These are phyloP conservation scores for Prunus mongolica DNA, from an alignment of 306 rosid genomes.

Conservation along the genomic window DNA sequence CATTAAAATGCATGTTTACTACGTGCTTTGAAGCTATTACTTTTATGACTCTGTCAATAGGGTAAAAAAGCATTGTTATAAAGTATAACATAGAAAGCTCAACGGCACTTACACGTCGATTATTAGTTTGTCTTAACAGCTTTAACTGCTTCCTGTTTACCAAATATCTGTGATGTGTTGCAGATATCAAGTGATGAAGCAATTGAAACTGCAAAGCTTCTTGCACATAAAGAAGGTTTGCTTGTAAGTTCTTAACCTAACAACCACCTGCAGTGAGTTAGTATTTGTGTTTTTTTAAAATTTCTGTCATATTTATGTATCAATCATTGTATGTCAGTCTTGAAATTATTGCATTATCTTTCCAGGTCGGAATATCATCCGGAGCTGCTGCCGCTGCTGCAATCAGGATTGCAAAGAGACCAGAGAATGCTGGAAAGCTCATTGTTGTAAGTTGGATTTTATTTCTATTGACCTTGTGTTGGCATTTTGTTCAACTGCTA, in stretches of 20 bases:
- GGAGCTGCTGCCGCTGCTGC: constrained; percentile 82
- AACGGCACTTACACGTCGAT: background rate
- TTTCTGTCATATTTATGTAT: background rate
- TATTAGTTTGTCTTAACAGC: background rate
- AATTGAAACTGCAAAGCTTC: constrained; percentile 68
- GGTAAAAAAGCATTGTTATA: too few relatives aligned
- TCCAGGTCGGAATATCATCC: constrained; percentile 73
- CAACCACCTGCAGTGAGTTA: background rate
- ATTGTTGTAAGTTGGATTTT: constrained; percentile 55
- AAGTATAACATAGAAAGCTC: too few relatives aligned
- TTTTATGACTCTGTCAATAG: too few relatives aligned
- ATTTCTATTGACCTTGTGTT: background rate
- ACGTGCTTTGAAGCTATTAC: too few relatives aligned
- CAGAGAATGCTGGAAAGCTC: constrained; percentile 72
- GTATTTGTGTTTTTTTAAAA: background rate
- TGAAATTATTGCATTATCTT: constrained; percentile 11
- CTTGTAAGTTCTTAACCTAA: constrained; percentile 54
- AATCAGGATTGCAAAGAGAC: constrained; percentile 56
- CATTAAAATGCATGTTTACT: too few relatives aligned
- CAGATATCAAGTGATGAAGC: constrained; percentile 74
- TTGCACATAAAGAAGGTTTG: constrained; percentile 71
- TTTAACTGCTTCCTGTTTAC: background rate
- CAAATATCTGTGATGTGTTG: background rate
- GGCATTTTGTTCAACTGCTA: background rate
- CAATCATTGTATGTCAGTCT: background rate